These are phyloP conservation scores for Globisporangium irregulare DNA, from an alignment of 352 stramenopile genomes.

Conservation along the genomic window DNA sequence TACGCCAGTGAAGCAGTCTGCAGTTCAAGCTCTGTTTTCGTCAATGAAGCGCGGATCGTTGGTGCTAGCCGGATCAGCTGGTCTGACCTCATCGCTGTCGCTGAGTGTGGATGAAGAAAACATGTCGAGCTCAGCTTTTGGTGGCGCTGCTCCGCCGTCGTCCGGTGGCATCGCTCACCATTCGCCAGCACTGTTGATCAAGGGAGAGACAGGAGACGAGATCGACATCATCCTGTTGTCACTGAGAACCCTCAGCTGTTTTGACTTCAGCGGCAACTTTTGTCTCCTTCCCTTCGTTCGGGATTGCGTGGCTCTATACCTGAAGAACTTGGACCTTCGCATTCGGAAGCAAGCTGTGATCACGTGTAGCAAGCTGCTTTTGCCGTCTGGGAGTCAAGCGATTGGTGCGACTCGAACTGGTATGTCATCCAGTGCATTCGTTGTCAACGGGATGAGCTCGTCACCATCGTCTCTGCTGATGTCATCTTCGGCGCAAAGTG, in stretches of 20 bases:
- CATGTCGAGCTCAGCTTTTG: conserved; percentile 10
- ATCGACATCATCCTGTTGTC: conserved; percentile 87
- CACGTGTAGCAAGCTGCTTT: conserved; percentile 74
- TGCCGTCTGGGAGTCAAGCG: conserved; percentile 37
- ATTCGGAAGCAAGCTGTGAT: conserved; percentile 91
- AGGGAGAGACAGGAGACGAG: conserved; percentile 75
- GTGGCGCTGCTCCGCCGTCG: conserved; percentile 1
- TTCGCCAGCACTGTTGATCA: conserved; percentile 44
- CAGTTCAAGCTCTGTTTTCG: conserved; percentile 65
- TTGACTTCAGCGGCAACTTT: conserved; percentile 91
- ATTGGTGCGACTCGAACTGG: conserved; percentile 19
- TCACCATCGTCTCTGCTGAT: conserved; percentile 3
- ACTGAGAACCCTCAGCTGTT: conserved; percentile 92
- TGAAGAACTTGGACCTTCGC: conserved; percentile 86
- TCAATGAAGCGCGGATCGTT: conserved; percentile 69
- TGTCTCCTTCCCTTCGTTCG: conserved; percentile 95
- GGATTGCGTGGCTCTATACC: conserved; percentile 92
- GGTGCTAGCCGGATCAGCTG: conserved; percentile 23
- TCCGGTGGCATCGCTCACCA: conserved; percentile 7
- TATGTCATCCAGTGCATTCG: conserved; percentile 18
- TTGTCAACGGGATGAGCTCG: conserved; percentile 1
- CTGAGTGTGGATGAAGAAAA: conserved; percentile 31
- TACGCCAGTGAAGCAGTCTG: conserved; percentile 40
- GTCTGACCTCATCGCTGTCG: conserved; percentile 21
- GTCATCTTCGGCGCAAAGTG: conserved; percentile 15